Percentiles rank a stretch among this genome's conserved stretches.
Evolutionary conservation across 768 basidiomycete genomes (phyloP).

Genomic region (Lactarius pseudohatsudake): DNA sequence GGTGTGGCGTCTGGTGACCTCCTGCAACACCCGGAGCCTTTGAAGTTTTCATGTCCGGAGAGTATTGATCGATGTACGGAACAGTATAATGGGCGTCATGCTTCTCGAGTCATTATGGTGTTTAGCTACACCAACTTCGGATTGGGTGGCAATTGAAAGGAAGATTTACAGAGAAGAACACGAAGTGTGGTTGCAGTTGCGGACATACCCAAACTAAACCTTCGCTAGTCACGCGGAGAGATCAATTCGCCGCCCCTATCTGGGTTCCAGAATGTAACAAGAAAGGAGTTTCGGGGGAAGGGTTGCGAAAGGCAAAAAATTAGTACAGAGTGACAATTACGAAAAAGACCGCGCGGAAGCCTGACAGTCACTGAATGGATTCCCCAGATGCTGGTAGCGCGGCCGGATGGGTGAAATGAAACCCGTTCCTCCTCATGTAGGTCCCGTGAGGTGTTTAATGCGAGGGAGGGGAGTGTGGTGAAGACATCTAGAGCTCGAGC

Average conservation of each 20-base stretch:
- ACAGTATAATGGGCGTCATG: conserved; percentile 6
- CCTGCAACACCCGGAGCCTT: conserved; percentile 1
- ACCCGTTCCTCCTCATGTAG: conserved; percentile 20
- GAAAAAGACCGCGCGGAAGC: conserved; percentile 13
- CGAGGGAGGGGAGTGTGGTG: conserved; percentile 9
- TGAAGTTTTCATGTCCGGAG: conserved; percentile 22
- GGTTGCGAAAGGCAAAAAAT: neutral
- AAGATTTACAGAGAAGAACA: conserved; percentile 1
- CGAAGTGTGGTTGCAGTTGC: neutral
- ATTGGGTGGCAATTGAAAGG: neutral
- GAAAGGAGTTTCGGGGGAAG: neutral
- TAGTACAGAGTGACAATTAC: conserved; percentile 14
- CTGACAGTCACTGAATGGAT: conserved; percentile 5
- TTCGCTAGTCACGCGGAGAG: conserved; percentile 10
- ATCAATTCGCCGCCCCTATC: conserved; percentile 11
- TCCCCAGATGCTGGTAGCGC: conserved; percentile 22
- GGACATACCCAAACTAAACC: conserved; percentile 1
- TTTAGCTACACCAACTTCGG: conserved; percentile 10
- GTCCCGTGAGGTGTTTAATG: conserved; percentile 23
- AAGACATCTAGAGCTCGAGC: conserved; percentile 16
- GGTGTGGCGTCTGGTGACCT: conserved; percentile 22
- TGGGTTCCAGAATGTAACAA: conserved; percentile 7
- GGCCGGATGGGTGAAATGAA: conserved; percentile 22
- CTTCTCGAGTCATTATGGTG: conserved; percentile 2
- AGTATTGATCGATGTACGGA: conserved; percentile 16